Base-by-base conservation (phyloP, 163 green algal species). In the Botryococcus braunii region DNA sequence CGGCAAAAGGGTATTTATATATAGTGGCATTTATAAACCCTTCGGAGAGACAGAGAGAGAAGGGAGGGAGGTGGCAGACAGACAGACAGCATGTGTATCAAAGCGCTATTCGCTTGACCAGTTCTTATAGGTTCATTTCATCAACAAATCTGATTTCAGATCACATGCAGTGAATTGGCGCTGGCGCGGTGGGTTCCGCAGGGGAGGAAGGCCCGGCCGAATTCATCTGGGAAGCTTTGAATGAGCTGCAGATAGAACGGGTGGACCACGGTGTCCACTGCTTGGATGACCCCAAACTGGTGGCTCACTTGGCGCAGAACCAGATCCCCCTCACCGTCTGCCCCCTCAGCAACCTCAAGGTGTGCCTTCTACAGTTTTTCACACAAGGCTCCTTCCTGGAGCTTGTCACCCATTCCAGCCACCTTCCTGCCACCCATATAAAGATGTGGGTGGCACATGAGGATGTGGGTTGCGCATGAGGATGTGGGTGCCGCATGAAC, bases 191-290 rank as follows among this genome's bases (percentile, higher is more conserved):
- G 17, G 17, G 46, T 17, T 55, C 11, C 41, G 56, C 75, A 83
- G 81, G 81, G 2, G 81, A 87, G 61, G 81, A 87, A 66, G 81
- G 74, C 0, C 71, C 71, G 3, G 52, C 81, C 0, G 74, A 73
- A 0, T 77, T 85, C 35, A 41, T 87, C 3, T 78, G 70, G 65
- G 56, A 74, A 29, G 75, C 76, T 3, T 41, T 90, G 0, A 47
- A 72, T 21, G 50, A 69, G 9, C 74, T 91, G 11, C 31, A 75
- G 2, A 65, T 84, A 8, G 43, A 80, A 56, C 72, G 85, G 5
- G 67, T 91, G 0, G 85, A 91, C 61, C 85, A 91, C 48, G 85
- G 83, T 39, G 69, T 90, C 0, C 77, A 65, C 66, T 77, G 60
- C 61, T 50, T 89, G 38, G 83, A 91, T 29, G 85, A 91, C 41